phyloP scores from a whole-genome alignment of 1,139 yeast species.

The Blastobotrys persicus region DNA sequence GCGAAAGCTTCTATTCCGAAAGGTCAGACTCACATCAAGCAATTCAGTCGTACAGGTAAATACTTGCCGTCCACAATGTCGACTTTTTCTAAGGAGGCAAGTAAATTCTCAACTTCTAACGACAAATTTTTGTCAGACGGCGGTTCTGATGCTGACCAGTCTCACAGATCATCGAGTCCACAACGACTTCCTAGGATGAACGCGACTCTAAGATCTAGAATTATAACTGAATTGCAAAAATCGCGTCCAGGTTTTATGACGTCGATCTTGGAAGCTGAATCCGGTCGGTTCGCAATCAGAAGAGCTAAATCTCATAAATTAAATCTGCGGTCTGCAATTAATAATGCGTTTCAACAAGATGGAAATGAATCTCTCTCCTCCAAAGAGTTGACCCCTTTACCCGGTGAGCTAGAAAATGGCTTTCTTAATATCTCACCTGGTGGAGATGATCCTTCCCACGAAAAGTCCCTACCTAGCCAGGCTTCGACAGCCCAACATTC shows the following conservation, averaged over 20 bases:
- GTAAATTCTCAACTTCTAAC: background rate
- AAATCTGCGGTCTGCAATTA: background rate
- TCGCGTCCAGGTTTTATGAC: background rate
- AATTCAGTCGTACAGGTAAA: background rate
- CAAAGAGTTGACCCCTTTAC: slow-evolving; percentile 2
- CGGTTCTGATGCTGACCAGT: background rate
- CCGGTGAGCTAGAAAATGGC: background rate
- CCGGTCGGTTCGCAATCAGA: slow-evolving; percentile 3
- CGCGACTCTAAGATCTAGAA: background rate
- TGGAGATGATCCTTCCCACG: background rate
- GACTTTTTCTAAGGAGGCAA: background rate
- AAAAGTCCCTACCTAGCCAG: background rate
- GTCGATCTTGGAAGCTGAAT: slow-evolving; percentile 3
- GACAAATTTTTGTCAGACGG: background rate
- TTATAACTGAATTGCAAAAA: background rate
- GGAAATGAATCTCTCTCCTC: background rate
- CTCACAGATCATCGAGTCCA: too few relatives aligned
- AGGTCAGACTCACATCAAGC: background rate
- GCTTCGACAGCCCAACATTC: background rate
- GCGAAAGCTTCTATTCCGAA: background rate
- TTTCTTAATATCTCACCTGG: background rate
- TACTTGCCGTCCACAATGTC: background rate
- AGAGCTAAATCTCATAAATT: background rate
- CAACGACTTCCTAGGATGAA: too few relatives aligned
- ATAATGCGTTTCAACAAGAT: background rate